phyloP scores from a whole-genome alignment of 495 filamentous ascomycete genomes.

The Hypoxylon crocopeplum region DNA sequence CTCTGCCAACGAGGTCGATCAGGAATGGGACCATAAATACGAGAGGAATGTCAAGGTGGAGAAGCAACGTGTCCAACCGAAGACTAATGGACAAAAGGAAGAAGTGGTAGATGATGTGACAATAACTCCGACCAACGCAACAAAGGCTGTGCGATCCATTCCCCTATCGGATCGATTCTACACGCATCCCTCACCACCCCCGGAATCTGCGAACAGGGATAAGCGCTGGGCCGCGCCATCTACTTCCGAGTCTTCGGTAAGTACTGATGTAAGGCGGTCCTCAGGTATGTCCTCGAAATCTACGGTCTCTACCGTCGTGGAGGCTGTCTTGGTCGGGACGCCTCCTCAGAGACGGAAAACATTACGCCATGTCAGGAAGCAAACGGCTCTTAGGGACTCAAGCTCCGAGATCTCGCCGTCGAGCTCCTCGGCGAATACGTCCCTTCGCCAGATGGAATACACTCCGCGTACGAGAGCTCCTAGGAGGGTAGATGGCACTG shows the following conservation, averaged over 20 bases:
- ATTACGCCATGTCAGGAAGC: constrained; percentile 74
- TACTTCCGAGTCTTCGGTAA: constrained; percentile 52
- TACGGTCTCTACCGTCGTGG: constrained; percentile 70
- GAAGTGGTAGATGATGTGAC: constrained; percentile 57
- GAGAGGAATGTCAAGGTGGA: constrained; percentile 64
- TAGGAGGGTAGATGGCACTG: constrained; percentile 36
- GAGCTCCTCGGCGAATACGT: constrained; percentile 49
- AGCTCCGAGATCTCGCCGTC: constrained; percentile 62
- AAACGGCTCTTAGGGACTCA: constrained; percentile 56
- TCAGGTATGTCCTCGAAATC: constrained; percentile 68
- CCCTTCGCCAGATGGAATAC: constrained; percentile 39
- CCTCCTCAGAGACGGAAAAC: constrained; percentile 62
- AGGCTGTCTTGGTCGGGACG: constrained; percentile 72
- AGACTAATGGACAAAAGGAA: constrained; percentile 38
- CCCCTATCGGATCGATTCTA: constrained; percentile 55
- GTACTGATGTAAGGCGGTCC: constrained; percentile 56
- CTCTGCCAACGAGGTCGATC: constrained; percentile 48
- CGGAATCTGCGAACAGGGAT: constrained; percentile 34
- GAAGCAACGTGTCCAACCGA: constrained; percentile 51
- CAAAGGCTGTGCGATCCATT: constrained; percentile 55
- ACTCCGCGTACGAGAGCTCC: constrained; percentile 31
- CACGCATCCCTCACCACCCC: constrained; percentile 47
- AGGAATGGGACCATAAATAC: constrained; percentile 63
- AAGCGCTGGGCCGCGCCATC: constrained; percentile 42
- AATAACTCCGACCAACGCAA: constrained; percentile 57